phyloP scores from a whole-genome alignment of 441 rosid species.

The Pelargonium myrrhifolium region DNA sequence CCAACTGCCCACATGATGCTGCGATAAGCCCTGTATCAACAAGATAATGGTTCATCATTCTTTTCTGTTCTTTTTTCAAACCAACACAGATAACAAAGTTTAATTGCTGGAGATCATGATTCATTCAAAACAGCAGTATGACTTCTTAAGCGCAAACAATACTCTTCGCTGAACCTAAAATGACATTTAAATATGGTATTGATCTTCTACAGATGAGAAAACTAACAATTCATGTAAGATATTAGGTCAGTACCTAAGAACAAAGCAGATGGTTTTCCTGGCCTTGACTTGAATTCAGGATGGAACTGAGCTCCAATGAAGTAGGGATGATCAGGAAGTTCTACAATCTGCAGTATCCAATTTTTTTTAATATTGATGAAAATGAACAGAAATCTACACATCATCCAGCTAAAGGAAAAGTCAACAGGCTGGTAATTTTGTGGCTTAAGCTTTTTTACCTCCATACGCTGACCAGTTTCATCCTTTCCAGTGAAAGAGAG shows the following conservation, averaged over 20 bases:
- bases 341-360: constrained; percentile 12
- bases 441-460: constrained; percentile 25
- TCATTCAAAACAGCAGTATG: background rate
- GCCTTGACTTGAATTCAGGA: constrained; percentile 17
- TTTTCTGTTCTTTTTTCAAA: background rate
- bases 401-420: background rate
- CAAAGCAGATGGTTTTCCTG: constrained; percentile 8
- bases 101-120: too few species aligned
- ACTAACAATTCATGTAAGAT: background rate
- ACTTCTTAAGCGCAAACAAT: background rate
- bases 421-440: background rate
- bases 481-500: constrained; percentile 58
- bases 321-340: constrained; percentile 12
- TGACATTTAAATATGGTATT: background rate
- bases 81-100: background rate
- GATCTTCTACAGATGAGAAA: background rate
- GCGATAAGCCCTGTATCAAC: constrained; percentile 16
- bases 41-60: background rate
- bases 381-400: background rate
- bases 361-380: constrained; percentile 14
- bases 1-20: constrained; percentile 14
- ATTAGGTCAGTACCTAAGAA: constrained; percentile 12
- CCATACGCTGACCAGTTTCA: constrained; percentile 56
- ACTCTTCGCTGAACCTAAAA: background rate
- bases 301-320: constrained; percentile 17